Evolutionary conservation across 2,329 filamentous ascomycete species (phyloP), one percentile per base, ranked within the genome.

Genomic region (Nothophaeocryptopus gaeumannii): DNA sequence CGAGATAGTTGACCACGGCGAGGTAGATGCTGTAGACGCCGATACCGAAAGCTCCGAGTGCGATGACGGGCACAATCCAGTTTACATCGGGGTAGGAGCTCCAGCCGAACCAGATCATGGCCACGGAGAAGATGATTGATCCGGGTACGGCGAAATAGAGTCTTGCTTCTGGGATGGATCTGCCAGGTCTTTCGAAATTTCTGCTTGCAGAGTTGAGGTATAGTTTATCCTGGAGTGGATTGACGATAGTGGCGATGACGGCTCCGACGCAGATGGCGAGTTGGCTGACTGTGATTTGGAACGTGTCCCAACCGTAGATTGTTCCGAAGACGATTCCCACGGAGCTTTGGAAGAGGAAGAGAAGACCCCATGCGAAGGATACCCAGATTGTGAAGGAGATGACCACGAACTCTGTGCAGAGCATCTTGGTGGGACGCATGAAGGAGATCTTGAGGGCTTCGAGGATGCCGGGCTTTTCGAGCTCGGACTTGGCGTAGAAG

Each of bases 1-100:
- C 67, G 9, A 77, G 63, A 35, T 78, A 78, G 39, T 70, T 70
- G 36, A 75, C 68, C 1, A 74, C 75, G 67, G 75, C 76, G 1
- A 78, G 63, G 36, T 78, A 77, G 1, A 79, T 66, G 2, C 70
- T 73, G 51, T 77, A 78, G 52, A 78, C 77, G 2, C 70, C 72
- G 67, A 73, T 76, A 1, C 76, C 77, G 64, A 77, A 78, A 29
- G 77, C 70, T 0, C 70, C 69, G 1, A 58, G 71, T 67, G 76
- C 15, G n/a, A 79, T 58, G 7, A 79, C 72, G 1, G 77, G 74
- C 1, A 77, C 69, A 43, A 78, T 69, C 70, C 70, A 72, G 32
- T 64, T 69, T 0, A 73, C 20, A 3, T 37, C 45, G 0, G 68
- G 42, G 29, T 67, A 72, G 3, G 66, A 65, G 2, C 72, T 90